Conservation (phyloP, 176 grass and related monocot species). For the Oryza meyeriana region DNA sequence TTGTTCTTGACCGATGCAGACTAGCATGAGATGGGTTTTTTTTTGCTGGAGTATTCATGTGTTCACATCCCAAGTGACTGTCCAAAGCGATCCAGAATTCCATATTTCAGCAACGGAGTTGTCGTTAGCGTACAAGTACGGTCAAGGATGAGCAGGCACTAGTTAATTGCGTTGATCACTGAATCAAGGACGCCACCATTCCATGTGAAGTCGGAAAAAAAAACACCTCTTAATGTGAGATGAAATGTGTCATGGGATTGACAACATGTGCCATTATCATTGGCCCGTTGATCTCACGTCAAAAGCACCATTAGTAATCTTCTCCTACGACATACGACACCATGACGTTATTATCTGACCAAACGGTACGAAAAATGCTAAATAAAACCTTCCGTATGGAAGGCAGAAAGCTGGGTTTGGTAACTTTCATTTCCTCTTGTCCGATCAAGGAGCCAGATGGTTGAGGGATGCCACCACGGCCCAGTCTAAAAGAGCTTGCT, state of each 20-base stretch:
- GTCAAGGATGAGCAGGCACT: neutral
- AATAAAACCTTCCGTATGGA: neutral
- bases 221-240: neutral
- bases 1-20: neutral
- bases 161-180: neutral
- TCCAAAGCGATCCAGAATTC: neutral
- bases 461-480: neutral
- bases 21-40: neutral
- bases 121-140: neutral
- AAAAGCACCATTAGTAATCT: neutral
- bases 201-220: slow-evolving; percentile 18
- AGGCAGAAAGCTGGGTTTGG: neutral
- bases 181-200: neutral
- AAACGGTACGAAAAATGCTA: neutral
- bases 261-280: neutral
- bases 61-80: neutral
- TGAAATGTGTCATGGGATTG: neutral
- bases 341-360: slow-evolving; percentile 11
- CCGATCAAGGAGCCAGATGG: neutral
- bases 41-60: neutral
- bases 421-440: neutral
- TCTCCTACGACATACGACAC: neutral
- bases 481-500: no score
- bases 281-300: neutral
- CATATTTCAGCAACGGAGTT: neutral